A percentile compares a stretch with the other conserved stretches of the same genome.
Evolutionary conservation across 1,284 basidiomycete species (phyloP).

Genomic region (Tylopilus sp.): DNA sequence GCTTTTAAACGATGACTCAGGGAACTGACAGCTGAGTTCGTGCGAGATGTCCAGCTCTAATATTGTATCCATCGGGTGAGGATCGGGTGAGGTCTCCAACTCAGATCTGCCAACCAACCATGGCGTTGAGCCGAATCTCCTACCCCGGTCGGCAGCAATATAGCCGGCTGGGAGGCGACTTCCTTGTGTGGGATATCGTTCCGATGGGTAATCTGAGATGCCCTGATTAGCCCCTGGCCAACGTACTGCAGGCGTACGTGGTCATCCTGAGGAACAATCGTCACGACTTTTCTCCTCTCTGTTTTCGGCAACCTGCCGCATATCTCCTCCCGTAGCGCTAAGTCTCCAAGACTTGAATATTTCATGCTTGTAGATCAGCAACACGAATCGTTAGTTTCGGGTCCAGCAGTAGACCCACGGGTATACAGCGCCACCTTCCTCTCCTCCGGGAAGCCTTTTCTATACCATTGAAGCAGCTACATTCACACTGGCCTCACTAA

Average conservation of each 20-base stretch:
- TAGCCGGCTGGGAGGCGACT: too few species aligned
- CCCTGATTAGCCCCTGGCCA: neutral
- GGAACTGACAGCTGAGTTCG: neutral
- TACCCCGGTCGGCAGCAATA: neutral
- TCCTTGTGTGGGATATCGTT: neutral
- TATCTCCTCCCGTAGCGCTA: neutral
- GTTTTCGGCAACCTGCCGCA: neutral
- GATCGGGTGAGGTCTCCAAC: too few species aligned
- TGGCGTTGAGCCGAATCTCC: neutral
- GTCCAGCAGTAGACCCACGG: neutral
- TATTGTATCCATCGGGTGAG: neutral
- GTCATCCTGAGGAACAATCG: neutral
- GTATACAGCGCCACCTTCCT: slow-evolving; percentile 1
- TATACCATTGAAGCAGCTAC: neutral
- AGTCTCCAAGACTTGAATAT: neutral
- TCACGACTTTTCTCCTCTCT: neutral
- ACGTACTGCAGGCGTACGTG: neutral
- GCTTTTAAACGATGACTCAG: neutral
- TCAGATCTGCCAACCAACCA: neutral
- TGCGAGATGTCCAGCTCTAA: neutral
- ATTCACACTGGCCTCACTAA: neutral
- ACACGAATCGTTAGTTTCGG: slow-evolving; percentile 2
- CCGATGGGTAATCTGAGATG: neutral
- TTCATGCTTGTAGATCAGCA: slow-evolving; percentile 1
- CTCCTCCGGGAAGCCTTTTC: slow-evolving; percentile 17